Evolutionary conservation across 1,284 basidiomycete species (phyloP).

Genomic region (Puccinia hordei): DNA sequence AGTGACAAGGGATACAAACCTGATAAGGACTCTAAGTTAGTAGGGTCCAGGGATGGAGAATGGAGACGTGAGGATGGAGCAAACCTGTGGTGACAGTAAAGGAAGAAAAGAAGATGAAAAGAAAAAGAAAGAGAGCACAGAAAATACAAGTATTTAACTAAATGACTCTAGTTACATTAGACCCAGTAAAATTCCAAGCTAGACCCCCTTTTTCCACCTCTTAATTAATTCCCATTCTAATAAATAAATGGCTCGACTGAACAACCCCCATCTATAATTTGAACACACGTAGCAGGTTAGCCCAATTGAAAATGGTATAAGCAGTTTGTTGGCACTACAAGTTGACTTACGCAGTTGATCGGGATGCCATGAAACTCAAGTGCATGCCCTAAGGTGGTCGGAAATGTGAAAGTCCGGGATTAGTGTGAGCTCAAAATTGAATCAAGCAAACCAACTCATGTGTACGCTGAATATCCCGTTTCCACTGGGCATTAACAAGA

Average conservation of each 20-base stretch:
- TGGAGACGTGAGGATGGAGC: too few relatives aligned
- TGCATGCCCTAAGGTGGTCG: slow-evolving; percentile 2
- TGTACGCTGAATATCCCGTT: slow-evolving; percentile 44
- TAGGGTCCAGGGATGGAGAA: too few relatives aligned
- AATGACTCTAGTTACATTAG: too few relatives aligned
- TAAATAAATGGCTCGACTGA: slow-evolving; percentile 24
- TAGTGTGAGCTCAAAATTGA: not conserved
- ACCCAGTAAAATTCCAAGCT: too few relatives aligned
- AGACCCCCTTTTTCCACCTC: too few relatives aligned
- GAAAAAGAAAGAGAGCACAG: not conserved
- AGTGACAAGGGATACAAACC: too few relatives aligned
- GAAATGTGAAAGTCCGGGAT: not conserved
- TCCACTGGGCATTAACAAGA: slow-evolving; percentile 34
- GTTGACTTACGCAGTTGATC: slow-evolving; percentile 27
- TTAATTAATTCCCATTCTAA: not conserved
- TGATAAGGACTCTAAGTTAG: too few relatives aligned
- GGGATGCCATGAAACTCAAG: slow-evolving; percentile 25
- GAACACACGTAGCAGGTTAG: not conserved
- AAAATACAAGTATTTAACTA: too few relatives aligned
- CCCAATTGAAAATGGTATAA: not conserved
- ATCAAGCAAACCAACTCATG: not conserved
- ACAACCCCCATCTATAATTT: slow-evolving; percentile 31
- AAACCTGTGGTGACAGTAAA: too few relatives aligned
- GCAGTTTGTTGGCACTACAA: not conserved
- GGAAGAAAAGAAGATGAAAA: too few relatives aligned